Percentiles rank a stretch among this genome's conserved stretches.
These are phyloP conservation scores for Cornus controversa DNA, from an alignment of 148 eudicot species.

Conservation along the genomic window DNA sequence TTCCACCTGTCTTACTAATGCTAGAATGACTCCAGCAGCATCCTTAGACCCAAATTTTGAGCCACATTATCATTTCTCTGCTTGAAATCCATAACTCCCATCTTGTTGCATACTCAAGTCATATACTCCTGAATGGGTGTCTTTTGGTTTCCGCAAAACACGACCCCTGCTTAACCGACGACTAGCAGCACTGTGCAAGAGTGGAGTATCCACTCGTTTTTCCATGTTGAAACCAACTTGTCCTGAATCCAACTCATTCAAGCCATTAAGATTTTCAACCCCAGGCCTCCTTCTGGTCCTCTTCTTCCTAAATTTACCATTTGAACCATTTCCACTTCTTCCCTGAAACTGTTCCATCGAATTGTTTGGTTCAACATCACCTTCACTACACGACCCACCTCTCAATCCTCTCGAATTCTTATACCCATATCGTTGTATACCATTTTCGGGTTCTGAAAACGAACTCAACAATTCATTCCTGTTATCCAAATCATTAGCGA, in stretches of 20 bases:
- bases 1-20: too few species aligned
- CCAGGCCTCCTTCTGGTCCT: not conserved
- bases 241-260: conserved; percentile 2
- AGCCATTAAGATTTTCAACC: conserved; percentile 1
- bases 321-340: not conserved
- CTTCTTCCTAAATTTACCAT: conserved; percentile 6
- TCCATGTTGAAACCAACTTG: not conserved
- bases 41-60: not conserved
- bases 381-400: too few species aligned
- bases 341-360: too few species aligned
- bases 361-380: too few species aligned
- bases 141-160: conserved; percentile 3
- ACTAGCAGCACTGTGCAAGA: not conserved
- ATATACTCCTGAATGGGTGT: conserved; percentile 12
- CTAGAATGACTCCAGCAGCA: not conserved
- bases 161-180: not conserved
- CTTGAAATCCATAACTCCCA: conserved; percentile 34
- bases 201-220: conserved; percentile 3
- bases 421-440: too few species aligned
- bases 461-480: too few species aligned
- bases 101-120: conserved; percentile 41
- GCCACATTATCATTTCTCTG: not conserved
- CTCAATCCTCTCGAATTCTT: too few species aligned
- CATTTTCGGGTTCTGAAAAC: too few species aligned
- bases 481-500: too few species aligned